phyloP scores from a whole-genome alignment of 1,284 basidiomycete species.

The Sporisorium graminicola region DNA sequence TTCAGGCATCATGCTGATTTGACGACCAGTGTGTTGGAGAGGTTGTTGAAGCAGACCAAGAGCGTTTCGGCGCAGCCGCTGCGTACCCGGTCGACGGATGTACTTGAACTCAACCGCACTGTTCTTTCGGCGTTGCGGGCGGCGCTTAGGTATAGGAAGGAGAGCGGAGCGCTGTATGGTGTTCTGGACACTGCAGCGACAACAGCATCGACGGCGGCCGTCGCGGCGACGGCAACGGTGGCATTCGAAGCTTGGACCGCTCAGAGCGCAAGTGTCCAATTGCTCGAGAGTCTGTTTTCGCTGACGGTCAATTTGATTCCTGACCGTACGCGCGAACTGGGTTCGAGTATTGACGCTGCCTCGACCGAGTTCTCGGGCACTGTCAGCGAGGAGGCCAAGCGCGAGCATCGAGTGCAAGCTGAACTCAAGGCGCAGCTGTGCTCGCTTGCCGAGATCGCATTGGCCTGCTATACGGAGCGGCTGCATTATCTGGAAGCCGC shows the following conservation, averaged over 20 bases:
- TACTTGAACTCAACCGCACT: slow-evolving; percentile 78
- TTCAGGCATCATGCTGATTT: slow-evolving; percentile 79
- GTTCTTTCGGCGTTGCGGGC: slow-evolving; percentile 79
- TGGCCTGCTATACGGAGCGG: slow-evolving; percentile 70
- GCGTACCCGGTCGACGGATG: slow-evolving; percentile 18
- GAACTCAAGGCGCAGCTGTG: slow-evolving; percentile 77
- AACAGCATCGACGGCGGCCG: neutral
- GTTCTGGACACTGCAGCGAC: slow-evolving; percentile 69
- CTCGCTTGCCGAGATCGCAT: slow-evolving; percentile 73
- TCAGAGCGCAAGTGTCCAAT: slow-evolving; percentile 77
- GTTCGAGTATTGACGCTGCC: slow-evolving; percentile 71
- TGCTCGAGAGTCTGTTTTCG: slow-evolving; percentile 80
- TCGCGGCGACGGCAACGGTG: slow-evolving; percentile 72
- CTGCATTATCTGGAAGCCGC: slow-evolving; percentile 66
- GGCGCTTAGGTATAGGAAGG: slow-evolving; percentile 80
- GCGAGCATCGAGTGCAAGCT: slow-evolving; percentile 59
- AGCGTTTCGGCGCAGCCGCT: slow-evolving; percentile 25
- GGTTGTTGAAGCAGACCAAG: slow-evolving; percentile 36
- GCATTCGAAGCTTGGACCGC: slow-evolving; percentile 84
- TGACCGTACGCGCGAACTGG: slow-evolving; percentile 72
- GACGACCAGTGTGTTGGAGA: slow-evolving; percentile 34
- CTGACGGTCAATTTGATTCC: slow-evolving; percentile 74
- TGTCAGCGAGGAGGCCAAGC: slow-evolving; percentile 57
- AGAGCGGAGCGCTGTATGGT: slow-evolving; percentile 81
- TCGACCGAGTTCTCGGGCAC: slow-evolving; percentile 42